Evolutionary conservation across 2,329 filamentous ascomycete genomes (phyloP), one percentile per base, ranked within the genome.

Genomic region (Parafenestella ontariensis): DNA sequence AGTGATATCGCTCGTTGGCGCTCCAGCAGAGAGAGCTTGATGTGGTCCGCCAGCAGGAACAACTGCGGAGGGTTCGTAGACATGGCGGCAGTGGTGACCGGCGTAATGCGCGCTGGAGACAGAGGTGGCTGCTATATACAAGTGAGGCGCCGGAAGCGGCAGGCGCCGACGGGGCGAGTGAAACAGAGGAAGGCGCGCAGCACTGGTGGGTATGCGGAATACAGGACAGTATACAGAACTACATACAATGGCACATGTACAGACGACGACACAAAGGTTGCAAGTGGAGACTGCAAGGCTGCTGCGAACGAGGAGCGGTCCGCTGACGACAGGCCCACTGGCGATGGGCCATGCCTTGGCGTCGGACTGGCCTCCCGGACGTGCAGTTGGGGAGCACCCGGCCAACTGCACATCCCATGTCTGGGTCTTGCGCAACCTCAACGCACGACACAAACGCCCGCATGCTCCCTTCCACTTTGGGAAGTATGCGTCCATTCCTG

Each of bases 21-120:
- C 80, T 98, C 95, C 23, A 98, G 87, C 15, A 99, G 84, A 13
- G 93, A 96, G 58, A 98, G 86, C 79, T 98, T 97, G 82, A 98
- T 91, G 78, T 98, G 94, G 79, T 99, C 95, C 70, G 93, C 92
- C 53, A 98, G 87, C 49, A 98, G 89, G 75, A 93, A 92, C 64
- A 98, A 88, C 77, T 97, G 93, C 13, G 83, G 83, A 45, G 85
- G 81, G 64, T 83, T 85, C 66, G 75, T 75, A 49, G 72, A 68
- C 69, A 74, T 76, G 55, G 64, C 49, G 59, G 52, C 3, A 36
- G 46, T 39, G 45, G 46, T 49, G 36, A 50, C 37, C 42, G 46
- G 39, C 47, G 55, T 23, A 23, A n/a, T 24, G 21, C 10, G 37
- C 20, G 20, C 48, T 41, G 52, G 46, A 41, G 31, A 46, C 41